Conservation (phyloP, 805 yeast genomes). For the Priceomyces haplophilus region DNA sequence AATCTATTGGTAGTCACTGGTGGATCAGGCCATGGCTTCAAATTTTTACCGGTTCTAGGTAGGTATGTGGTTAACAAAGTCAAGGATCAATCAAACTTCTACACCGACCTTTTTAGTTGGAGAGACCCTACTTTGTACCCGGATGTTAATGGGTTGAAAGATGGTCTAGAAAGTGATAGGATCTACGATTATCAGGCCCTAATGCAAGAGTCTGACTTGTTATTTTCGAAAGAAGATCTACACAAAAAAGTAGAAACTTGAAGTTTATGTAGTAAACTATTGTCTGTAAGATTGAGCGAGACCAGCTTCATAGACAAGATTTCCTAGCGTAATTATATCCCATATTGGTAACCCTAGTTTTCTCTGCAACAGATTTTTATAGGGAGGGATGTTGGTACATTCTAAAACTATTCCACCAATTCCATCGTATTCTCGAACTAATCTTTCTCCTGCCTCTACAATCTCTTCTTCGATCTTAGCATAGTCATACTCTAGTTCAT, state of each 20-base stretch:
- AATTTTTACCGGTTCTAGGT: conserved; percentile 31
- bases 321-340: conserved; percentile 19
- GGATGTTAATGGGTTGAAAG: conserved; percentile 6
- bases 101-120: conserved; percentile 10
- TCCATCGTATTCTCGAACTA: conserved; percentile 1
- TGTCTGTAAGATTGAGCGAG: background rate
- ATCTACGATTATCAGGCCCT: background rate
- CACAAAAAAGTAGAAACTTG: background rate
- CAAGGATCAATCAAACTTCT: conserved; percentile 17
- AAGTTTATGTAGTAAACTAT: background rate
- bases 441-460: conserved; percentile 10
- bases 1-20: conserved; percentile 30
- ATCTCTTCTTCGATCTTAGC: conserved; percentile 18
- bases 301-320: background rate
- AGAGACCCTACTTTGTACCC: conserved; percentile 8
- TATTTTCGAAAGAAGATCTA: background rate
- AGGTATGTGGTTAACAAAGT: conserved; percentile 28
- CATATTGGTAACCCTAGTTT: conserved; percentile 25
- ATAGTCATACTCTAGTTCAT: conserved; percentile 22
- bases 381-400: conserved; percentile 37
- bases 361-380: conserved; percentile 21
- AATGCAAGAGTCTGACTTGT: conserved; percentile 1
- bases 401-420: conserved; percentile 30
- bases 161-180: background rate
- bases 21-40: conserved; percentile 36